phyloP scores from a whole-genome alignment of 2,329 filamentous ascomycete genomes.

The Purpureocillium lavendulum region DNA sequence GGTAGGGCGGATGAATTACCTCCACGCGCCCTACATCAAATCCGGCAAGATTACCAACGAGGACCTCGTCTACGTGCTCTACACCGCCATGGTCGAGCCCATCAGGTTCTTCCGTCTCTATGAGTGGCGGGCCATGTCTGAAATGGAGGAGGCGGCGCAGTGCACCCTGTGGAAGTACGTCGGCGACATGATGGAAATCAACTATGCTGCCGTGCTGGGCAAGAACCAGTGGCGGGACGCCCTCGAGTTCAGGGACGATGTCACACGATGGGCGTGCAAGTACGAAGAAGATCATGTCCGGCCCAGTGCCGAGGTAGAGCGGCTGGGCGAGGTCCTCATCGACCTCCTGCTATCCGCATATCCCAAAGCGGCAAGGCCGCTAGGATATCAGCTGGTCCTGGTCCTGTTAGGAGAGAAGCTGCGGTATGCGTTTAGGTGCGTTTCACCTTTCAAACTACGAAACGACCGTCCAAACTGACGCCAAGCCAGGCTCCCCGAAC shows the following conservation, averaged over 20 bases:
- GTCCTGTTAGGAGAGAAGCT: conserved; percentile 57
- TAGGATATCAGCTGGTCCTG: conserved; percentile 42
- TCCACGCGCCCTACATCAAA: conserved; percentile 27
- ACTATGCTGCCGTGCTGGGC: conserved; percentile 31
- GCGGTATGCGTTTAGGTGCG: conserved; percentile 56
- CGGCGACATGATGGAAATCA: conserved; percentile 62
- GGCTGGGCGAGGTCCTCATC: conserved; percentile 50
- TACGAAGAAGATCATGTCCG: conserved; percentile 57
- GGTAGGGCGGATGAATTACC: conserved; percentile 30
- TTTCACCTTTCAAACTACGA: conserved; percentile 1
- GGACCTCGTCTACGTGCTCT: conserved; percentile 31
- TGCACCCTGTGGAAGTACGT: conserved; percentile 64
- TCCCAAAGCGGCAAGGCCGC: conserved; percentile 33
- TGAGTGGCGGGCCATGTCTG: conserved; percentile 62
- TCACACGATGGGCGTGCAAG: conserved; percentile 35
- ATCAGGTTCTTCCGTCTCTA: conserved; percentile 52
- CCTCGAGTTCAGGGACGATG: conserved; percentile 41
- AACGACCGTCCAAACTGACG: conserved; percentile 1
- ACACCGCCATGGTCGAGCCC: conserved; percentile 59
- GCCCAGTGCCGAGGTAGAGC: conserved; percentile 37
- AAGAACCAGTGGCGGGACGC: conserved; percentile 36
- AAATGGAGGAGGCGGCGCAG: conserved; percentile 60
- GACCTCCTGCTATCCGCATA: conserved; percentile 50
- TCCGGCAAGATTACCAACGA: conserved; percentile 25
- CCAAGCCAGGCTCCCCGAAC: conserved; percentile 31